phyloP scores from a whole-genome alignment of 306 rosid species.

The Gillenia trifoliata region DNA sequence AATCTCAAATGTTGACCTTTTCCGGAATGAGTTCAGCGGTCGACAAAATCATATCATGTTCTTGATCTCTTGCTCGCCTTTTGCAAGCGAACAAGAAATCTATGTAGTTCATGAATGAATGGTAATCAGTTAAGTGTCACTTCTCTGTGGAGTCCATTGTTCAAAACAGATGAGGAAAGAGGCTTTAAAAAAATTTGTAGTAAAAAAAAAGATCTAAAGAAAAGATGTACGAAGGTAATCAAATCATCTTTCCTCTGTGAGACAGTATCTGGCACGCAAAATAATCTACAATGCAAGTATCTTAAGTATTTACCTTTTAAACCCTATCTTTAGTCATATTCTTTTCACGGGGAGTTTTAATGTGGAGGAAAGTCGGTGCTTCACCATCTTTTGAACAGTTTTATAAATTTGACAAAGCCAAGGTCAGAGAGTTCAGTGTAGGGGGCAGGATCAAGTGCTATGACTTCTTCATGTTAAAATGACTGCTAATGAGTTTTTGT shows the following conservation, averaged over 20 bases:
- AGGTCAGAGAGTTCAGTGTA: not conserved
- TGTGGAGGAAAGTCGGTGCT: not conserved
- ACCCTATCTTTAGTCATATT: not conserved
- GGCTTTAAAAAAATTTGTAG: not conserved
- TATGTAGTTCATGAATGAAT: not conserved
- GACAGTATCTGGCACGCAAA: not conserved
- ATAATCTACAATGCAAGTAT: not conserved
- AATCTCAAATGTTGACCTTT: conserved; percentile 1
- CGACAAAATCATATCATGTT: not conserved
- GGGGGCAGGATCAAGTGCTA: not conserved
- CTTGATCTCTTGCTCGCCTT: not conserved
- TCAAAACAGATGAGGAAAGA: not conserved
- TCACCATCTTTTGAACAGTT: not conserved
- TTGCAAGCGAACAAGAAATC: not conserved
- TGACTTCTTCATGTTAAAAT: not conserved
- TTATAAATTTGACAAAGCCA: not conserved
- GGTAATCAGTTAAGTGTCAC: not conserved
- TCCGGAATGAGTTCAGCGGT: not conserved
- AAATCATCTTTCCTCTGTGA: not conserved
- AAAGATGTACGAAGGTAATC: not conserved
- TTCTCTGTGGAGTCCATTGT: not conserved
- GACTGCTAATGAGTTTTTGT: too few relatives aligned
- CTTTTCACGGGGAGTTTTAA: not conserved
- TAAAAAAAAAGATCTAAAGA: not conserved
- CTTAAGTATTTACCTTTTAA: not conserved